These are phyloP conservation scores for Lasiodiplodia sp. DNA, from an alignment of 2,329 filamentous ascomycete species.

Conservation along the genomic window DNA sequence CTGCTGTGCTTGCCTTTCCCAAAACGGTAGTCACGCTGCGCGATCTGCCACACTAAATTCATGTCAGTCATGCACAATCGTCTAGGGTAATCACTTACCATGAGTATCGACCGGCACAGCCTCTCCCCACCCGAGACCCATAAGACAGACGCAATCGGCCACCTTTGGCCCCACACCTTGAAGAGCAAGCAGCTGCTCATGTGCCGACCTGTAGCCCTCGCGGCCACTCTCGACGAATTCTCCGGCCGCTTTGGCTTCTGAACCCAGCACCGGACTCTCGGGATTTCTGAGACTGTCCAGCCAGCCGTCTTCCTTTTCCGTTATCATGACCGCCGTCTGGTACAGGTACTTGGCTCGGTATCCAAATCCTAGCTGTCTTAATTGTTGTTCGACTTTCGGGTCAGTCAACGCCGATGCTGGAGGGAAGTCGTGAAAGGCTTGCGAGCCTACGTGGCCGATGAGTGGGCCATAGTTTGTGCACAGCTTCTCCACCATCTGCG, in stretches of 20 bases:
- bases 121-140: slow-evolving; percentile 96
- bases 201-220: slow-evolving; percentile 78
- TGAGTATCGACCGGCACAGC: slow-evolving; percentile 97
- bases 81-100: slow-evolving; percentile 49
- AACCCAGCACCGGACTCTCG: slow-evolving; percentile 68
- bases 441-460: slow-evolving; percentile 73
- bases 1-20: slow-evolving; percentile 83
- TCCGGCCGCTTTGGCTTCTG: slow-evolving; percentile 52
- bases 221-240: slow-evolving; percentile 59
- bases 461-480: slow-evolving; percentile 84
- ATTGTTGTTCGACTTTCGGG: slow-evolving; percentile 76
- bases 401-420: slow-evolving; percentile 74
- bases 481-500: slow-evolving; percentile 94
- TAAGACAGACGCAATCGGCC: slow-evolving; percentile 93
- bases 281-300: slow-evolving; percentile 80
- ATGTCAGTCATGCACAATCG: slow-evolving; percentile 11
- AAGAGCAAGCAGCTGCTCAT: slow-evolving; percentile 78
- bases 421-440: slow-evolving; percentile 88
- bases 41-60: slow-evolving; percentile 87
- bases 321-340: slow-evolving; percentile 80
- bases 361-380: slow-evolving; percentile 87
- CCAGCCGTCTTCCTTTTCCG: slow-evolving; percentile 72
- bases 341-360: slow-evolving; percentile 94
- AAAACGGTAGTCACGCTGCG: slow-evolving; percentile 93
- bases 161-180: slow-evolving; percentile 96